A percentile compares a stretch with the other conserved stretches of the same genome.
Evolutionary conservation across 176 grass and related monocot genomes (phyloP).

Genomic region (Paspalum notatum): DNA sequence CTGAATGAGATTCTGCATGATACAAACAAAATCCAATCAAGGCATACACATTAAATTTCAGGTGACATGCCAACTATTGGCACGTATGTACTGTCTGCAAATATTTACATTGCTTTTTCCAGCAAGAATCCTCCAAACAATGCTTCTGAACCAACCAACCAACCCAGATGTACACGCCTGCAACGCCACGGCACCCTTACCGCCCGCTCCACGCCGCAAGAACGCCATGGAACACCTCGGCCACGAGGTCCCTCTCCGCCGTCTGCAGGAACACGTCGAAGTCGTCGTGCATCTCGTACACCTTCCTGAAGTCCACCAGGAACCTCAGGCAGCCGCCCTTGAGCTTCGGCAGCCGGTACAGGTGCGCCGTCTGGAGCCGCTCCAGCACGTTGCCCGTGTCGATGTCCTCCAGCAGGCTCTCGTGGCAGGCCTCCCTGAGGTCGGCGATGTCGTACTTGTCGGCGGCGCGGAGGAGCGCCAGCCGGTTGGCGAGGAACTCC

Average conservation of each 20-base stretch:
- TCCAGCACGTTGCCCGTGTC: slow-evolving; percentile 75
- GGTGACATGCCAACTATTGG: slow-evolving; percentile 29
- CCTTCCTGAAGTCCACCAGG: slow-evolving; percentile 92
- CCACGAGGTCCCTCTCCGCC: slow-evolving; percentile 80
- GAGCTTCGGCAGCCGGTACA: slow-evolving; percentile 65
- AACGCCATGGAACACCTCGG: slow-evolving; percentile 80
- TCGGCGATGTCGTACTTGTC: slow-evolving; percentile 93
- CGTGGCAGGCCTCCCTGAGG: slow-evolving; percentile 86
- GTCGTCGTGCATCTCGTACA: slow-evolving; percentile 85
- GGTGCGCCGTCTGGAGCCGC: slow-evolving; percentile 68
- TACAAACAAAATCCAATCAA: slow-evolving; percentile 44
- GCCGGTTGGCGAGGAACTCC: slow-evolving; percentile 74
- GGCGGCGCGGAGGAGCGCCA: slow-evolving; percentile 77
- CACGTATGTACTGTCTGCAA: slow-evolving; percentile 20
- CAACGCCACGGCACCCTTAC: slow-evolving; percentile 21
- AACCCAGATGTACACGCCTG: slow-evolving; percentile 10
- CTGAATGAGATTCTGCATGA: slow-evolving; percentile 15
- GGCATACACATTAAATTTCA: slow-evolving; percentile 37
- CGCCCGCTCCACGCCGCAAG: slow-evolving; percentile 81
- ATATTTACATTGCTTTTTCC: slow-evolving; percentile 44
- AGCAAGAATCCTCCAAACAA: slow-evolving; percentile 41
- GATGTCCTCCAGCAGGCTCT: slow-evolving; percentile 85
- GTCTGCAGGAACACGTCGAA: slow-evolving; percentile 72
- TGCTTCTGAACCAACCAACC: slow-evolving; percentile 18
- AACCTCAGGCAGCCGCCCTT: slow-evolving; percentile 81